These are phyloP conservation scores for Penicillium crustosum DNA, from an alignment of 2,329 filamentous ascomycete species.

Conservation along the genomic window DNA sequence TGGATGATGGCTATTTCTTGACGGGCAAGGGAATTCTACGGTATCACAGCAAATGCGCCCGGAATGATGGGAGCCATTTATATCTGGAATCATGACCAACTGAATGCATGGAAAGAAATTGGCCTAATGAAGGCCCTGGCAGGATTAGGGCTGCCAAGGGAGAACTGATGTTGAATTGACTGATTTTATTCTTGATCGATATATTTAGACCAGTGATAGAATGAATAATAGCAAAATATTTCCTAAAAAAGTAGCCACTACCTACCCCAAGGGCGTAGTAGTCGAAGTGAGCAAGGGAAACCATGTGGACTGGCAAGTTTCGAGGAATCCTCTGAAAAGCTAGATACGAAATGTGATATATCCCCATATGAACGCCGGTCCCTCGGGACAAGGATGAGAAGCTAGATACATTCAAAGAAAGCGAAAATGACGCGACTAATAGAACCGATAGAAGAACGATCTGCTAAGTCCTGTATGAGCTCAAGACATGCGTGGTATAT, in stretches of 20 bases:
- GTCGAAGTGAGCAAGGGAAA: background rate
- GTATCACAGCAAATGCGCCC: background rate
- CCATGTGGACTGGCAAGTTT: background rate
- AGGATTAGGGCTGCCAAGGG: background rate
- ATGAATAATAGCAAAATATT: background rate
- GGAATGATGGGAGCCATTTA: background rate
- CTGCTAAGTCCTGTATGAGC: background rate
- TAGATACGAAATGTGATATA: slow-evolving; percentile 10
- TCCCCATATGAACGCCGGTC: slow-evolving; percentile 12
- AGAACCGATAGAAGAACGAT: background rate
- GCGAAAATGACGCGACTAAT: background rate
- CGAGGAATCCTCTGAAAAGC: background rate
- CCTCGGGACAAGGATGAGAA: slow-evolving; percentile 9
- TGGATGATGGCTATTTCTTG: background rate
- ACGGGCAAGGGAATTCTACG: background rate
- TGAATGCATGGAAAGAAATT: background rate
- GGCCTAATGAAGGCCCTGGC: background rate
- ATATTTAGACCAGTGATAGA: background rate
- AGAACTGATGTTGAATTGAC: background rate
- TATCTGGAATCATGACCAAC: background rate
- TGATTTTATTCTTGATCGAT: background rate
- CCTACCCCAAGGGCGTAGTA: background rate
- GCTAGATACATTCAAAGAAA: slow-evolving; percentile 8
- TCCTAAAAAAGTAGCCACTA: background rate
- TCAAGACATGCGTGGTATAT: slow-evolving; percentile 16